Base-by-base conservation (phyloP, 1,284 basidiomycete genomes). In the Singerocomus inundabilis region DNA sequence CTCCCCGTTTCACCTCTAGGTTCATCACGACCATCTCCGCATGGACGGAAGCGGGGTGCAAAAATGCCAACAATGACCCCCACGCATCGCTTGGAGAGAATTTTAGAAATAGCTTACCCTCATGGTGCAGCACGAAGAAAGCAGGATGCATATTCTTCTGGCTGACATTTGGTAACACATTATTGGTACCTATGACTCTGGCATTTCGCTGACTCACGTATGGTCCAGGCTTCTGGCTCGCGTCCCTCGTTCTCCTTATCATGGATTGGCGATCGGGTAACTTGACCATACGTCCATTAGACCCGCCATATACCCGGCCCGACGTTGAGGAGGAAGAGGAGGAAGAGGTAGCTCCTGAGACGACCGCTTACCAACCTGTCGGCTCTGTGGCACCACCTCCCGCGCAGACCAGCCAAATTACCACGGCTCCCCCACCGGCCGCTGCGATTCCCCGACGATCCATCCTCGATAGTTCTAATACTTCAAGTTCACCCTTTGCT, bases 81-180 rank as follows among this genome's bases (percentile, higher is more conserved):
- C 74, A 89, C 62, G 79, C 82, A 2, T 74, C 75, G 43, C 76
- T 80, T n/a, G 89, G 90, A 9, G 77, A 85, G 43, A 77, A 71
- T 48, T 96, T 86, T 68, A 80, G 79, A 58, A 75, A 76, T 11
- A 89, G 74, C 7, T 73, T 96, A 6, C 67, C 76, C 11, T 81
- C 85, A 1, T 95, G 89, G 88, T 96, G 93, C 69, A 82, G 76
- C 55, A 94, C 93, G 7, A 94, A 95, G 72, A 92, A 91, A 62
- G 92, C 93, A 4, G 88, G 80, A 0, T 81, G 81, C 7, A 80
- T 93, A 46, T 94, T 96, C 70, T 87, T 93, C 65, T 94, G 92
- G 93, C 68, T 92, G n/a, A 74, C 80, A 1, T 86, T 88, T 48
- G 76, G 85, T 87, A 53, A 45, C 6, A 18, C 15, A 7, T 21